Percentiles rank a stretch among this genome's conserved stretches.
Conservation (phyloP, 495 filamentous ascomycete genomes). For the Penicillium dipodomyicola region DNA sequence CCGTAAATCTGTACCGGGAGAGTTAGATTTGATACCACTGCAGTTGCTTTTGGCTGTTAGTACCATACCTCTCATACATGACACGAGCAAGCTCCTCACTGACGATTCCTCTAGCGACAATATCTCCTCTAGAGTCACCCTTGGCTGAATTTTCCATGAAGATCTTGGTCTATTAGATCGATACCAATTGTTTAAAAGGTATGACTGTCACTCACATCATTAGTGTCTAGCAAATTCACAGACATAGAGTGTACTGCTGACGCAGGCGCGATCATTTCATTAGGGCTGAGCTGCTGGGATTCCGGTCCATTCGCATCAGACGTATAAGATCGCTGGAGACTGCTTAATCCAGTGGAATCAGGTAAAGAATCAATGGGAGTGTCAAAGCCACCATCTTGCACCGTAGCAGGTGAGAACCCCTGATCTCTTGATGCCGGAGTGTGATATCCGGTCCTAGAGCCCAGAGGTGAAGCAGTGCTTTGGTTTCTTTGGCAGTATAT, state of each 20-base stretch:
- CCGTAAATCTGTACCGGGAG: constrained; percentile 31
- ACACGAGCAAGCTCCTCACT: constrained; percentile 40
- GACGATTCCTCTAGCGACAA: constrained; percentile 42
- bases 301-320: constrained; percentile 33
- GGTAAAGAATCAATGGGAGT: constrained; percentile 33
- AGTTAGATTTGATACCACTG: not conserved
- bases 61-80: constrained; percentile 43
- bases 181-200: not conserved
- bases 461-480: constrained; percentile 26
- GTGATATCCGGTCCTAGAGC: constrained; percentile 27
- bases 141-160: constrained; percentile 39
- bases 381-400: constrained; percentile 26
- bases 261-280: constrained; percentile 45
- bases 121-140: constrained; percentile 35
- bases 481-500: constrained; percentile 22
- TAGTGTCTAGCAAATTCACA: constrained; percentile 40
- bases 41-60: not conserved
- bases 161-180: constrained; percentile 21
- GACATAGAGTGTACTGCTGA: constrained; percentile 46
- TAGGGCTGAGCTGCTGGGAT: constrained; percentile 41
- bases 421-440: constrained; percentile 34
- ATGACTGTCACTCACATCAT: constrained; percentile 27
- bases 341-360: constrained; percentile 20
- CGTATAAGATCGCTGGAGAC: constrained; percentile 27
- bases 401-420: constrained; percentile 30